Evolutionary conservation across 306 rosid genomes (phyloP), one percentile per base, ranked within the genome.

Genomic region (Mimosa pudica): DNA sequence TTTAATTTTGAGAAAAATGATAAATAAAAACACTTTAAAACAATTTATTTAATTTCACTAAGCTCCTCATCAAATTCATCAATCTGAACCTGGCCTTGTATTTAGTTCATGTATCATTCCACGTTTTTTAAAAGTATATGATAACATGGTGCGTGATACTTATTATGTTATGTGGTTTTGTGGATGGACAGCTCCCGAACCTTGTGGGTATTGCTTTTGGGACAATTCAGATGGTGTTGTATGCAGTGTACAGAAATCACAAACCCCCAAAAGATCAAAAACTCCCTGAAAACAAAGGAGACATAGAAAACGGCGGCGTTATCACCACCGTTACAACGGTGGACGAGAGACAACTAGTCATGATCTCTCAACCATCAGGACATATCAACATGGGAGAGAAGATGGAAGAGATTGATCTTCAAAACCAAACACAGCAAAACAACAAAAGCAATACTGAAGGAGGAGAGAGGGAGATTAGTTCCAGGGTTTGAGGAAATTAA

Each of bases 181-280:
- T 51, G 8, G 7, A 3, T 57, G 79, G 70, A 78, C 96, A 96
- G 99, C 92, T 91, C 74, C 99, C 99, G 73, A 96, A 96, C 81
- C 72, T 93, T 1, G 79, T 93, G 76, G 99, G 99, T 7, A 61
- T 93, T 32, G 51, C 87, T 69, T 90, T 93, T 38, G 99, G 99
- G 58, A 80, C 88, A 2, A 88, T 89, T 77, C 99, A 96, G 75
- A 93, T 96, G 92, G 85, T 80, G 41, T 85, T 96, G 2, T 91
- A 91, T 52, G 71, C 57, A 32, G 61, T 89, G 33, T 96, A 87
- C 87, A 87, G 86, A 82, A 93, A 90, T 11, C 30, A 68, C 65
- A 84, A 79, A 81, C 80, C 79, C 1, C 67, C 62, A 0, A 85
- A 87, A 67, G 85, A 84, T 10, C 79, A 88, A 46, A 93, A 93